Evolutionary conservation across 164 flowering plant species (phyloP).

Genomic region (Protea cynaroides): DNA sequence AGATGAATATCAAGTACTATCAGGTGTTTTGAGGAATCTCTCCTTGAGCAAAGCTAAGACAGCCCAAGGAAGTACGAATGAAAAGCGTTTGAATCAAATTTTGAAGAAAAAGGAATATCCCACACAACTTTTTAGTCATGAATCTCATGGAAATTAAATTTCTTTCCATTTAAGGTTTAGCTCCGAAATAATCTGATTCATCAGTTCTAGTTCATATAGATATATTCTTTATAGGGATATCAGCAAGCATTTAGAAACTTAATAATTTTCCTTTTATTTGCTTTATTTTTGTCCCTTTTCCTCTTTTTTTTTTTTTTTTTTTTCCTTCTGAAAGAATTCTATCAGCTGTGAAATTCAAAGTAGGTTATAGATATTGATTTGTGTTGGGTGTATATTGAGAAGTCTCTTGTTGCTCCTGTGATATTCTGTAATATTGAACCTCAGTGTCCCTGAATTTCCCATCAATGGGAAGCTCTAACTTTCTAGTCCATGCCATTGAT

Average conservation of each 20-base stretch:
- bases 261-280: not conserved
- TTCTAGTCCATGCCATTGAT: no score
- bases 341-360: no score
- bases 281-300: not conserved
- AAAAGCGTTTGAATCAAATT: no score
- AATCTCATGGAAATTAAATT: not conserved
- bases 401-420: not conserved
- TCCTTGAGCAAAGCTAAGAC: not conserved
- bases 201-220: conserved; percentile 6
- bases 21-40: not conserved
- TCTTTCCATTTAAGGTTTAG: not conserved
- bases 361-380: not conserved
- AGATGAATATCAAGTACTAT: no score
- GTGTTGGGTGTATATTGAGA: not conserved
- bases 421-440: no score
- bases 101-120: not conserved
- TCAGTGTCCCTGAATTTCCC: no score
- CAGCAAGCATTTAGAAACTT: not conserved
- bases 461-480: no score
- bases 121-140: not conserved
- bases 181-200: conserved; percentile 9
- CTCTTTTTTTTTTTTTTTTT: not conserved
- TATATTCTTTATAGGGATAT: conserved; percentile 16
- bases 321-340: not conserved
- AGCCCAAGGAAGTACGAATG: not conserved